Evolutionary conservation across 306 rosid species (phyloP).

Genomic region (Sechiopsis laciniata): DNA sequence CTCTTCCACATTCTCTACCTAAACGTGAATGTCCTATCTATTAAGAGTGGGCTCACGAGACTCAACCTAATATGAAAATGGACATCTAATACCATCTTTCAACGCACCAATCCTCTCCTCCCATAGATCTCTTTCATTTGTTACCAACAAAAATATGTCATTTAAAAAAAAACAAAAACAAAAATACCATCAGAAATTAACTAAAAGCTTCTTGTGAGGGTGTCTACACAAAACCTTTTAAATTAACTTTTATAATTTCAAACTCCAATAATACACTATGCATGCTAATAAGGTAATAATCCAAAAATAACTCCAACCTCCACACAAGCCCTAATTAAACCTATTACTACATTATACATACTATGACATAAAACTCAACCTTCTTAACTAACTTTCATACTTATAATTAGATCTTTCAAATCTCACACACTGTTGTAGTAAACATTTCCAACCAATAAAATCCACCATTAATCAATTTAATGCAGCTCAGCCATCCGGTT

Average conservation of each 20-base stretch:
- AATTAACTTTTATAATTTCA: neutral
- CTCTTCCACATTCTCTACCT: too few species aligned
- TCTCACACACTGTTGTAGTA: neutral
- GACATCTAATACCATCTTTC: too few species aligned
- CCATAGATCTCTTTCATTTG: too few species aligned
- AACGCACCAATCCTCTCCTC: too few species aligned
- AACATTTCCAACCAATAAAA: neutral
- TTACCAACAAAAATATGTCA: too few species aligned
- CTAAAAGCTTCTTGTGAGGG: too few species aligned
- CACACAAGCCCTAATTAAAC: slow-evolving; percentile 6
- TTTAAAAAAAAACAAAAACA: too few species aligned
- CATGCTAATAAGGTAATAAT: neutral
- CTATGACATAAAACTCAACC: neutral
- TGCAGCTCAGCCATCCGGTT: slow-evolving; percentile 6
- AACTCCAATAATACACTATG: neutral
- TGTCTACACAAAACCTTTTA: neutral
- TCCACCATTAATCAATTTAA: neutral
- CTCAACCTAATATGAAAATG: too few species aligned
- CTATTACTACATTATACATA: neutral
- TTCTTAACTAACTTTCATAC: neutral
- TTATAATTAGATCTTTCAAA: neutral
- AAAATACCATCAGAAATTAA: too few species aligned
- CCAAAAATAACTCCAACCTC: neutral
- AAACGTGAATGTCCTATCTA: too few species aligned
- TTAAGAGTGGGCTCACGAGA: too few species aligned